These are phyloP conservation scores for Cystofilobasidium bisporidii DNA, from an alignment of 768 basidiomycete species.

Conservation along the genomic window DNA sequence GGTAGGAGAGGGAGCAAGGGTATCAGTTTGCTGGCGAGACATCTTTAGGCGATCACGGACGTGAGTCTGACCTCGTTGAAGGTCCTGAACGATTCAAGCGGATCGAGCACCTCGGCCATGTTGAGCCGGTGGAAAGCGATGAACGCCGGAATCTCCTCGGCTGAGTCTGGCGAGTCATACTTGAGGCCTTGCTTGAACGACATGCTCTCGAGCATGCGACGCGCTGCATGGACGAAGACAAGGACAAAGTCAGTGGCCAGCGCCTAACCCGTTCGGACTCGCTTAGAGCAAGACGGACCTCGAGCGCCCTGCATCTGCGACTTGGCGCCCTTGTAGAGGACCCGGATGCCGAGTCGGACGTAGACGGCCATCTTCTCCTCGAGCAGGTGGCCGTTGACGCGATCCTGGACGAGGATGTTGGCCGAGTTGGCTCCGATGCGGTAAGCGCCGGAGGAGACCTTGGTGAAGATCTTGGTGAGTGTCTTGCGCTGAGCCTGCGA, in stretches of 20 bases:
- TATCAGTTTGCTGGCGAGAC: background rate
- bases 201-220: conserved; percentile 72
- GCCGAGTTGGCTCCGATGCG: conserved; percentile 90
- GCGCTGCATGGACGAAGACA: conserved; percentile 49
- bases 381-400: conserved; percentile 77
- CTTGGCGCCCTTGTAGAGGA: conserved; percentile 80
- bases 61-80: conserved; percentile 55
- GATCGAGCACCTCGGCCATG: conserved; percentile 70
- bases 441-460: conserved; percentile 54
- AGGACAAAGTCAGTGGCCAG: background rate
- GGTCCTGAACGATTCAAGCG: conserved; percentile 72
- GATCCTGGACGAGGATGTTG: conserved; percentile 86
- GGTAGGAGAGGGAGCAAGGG: background rate
- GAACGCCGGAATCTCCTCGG: conserved; percentile 71
- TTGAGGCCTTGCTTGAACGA: conserved; percentile 91
- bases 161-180: conserved; percentile 78
- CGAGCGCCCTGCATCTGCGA: conserved; percentile 78
- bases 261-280: background rate
- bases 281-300: conserved; percentile 47
- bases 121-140: conserved; percentile 83
- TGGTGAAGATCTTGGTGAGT: conserved; percentile 75
- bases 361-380: conserved; percentile 99
- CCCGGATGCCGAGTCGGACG: conserved; percentile 79
- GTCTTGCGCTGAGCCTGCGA: conserved; percentile 90
- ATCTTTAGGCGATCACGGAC: background rate